phyloP scores from a whole-genome alignment of 345 rosid species.

The Crucihimalaya himalaica region DNA sequence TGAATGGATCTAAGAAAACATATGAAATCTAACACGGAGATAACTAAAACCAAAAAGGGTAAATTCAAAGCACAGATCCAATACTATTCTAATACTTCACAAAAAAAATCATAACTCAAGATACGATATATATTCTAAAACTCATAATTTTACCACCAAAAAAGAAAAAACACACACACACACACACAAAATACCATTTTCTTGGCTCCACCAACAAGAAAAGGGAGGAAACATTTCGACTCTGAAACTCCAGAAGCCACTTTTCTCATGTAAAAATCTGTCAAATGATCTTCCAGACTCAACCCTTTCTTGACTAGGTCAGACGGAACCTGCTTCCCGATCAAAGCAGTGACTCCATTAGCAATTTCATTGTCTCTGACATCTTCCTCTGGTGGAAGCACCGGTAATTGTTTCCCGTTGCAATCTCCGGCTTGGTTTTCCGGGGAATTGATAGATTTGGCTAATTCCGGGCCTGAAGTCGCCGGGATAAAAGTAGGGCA shows the following conservation, averaged over 20 bases:
- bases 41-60: not conserved
- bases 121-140: not conserved
- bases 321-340: conserved; percentile 26
- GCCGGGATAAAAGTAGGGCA: conserved; percentile 43
- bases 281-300: conserved; percentile 47
- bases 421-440: conserved; percentile 40
- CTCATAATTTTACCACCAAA: not conserved
- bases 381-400: conserved; percentile 18
- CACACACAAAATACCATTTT: conserved; percentile 49
- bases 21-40: not conserved
- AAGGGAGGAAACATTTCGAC: conserved; percentile 63
- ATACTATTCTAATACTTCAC: not conserved
- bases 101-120: not conserved
- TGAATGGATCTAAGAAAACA: not conserved
- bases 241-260: conserved; percentile 49
- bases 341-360: conserved; percentile 33
- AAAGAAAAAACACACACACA: not conserved
- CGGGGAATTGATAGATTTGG: conserved; percentile 28
- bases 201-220: conserved; percentile 69
- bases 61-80: not conserved
- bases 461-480: conserved; percentile 30
- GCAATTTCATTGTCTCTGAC: conserved; percentile 3
- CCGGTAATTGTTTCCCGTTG: conserved; percentile 20
- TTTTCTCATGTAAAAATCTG: conserved; percentile 54
- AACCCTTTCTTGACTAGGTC: conserved; percentile 38